Conservation (phyloP, 176 grass and related monocot genomes). For the Raddia distichophylla region DNA sequence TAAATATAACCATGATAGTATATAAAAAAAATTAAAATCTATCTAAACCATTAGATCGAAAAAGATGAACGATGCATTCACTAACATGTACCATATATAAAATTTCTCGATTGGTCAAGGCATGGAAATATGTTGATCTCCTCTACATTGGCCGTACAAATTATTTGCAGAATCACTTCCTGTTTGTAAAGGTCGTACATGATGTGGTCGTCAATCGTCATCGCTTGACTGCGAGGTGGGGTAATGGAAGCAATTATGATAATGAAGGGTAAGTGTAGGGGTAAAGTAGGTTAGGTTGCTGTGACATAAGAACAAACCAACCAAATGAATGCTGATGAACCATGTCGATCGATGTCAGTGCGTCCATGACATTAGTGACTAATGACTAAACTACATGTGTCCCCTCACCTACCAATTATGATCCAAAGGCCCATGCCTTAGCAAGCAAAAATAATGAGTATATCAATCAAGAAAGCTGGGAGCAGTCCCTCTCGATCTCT, state of each 20-base stretch:
- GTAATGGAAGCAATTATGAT: constrained; percentile 13
- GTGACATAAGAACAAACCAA: constrained; percentile 46
- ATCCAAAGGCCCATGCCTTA: constrained; percentile 21
- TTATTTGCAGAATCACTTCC: neutral
- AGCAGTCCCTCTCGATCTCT: neutral
- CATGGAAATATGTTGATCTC: neutral
- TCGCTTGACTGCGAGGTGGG: constrained; percentile 15
- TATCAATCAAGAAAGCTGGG: neutral
- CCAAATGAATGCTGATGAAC: constrained; percentile 26
- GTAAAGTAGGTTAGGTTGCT: constrained; percentile 39
- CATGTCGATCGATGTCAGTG: neutral
- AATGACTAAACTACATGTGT: constrained; percentile 44
- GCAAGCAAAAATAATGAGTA: constrained; percentile 5
- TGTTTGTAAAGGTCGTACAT: neutral
- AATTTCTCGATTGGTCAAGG: too few species aligned
- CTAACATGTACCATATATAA: too few species aligned
- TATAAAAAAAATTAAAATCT: too few species aligned
- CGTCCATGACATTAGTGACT: constrained; percentile 29
- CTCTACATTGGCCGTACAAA: neutral
- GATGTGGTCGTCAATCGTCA: neutral
- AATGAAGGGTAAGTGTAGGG: neutral
- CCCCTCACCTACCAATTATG: constrained; percentile 44
- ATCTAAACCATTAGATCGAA: too few species aligned
- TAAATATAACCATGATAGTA: too few species aligned
- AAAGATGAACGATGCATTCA: too few species aligned